These are phyloP conservation scores for Solanum gandarillasii DNA, from an alignment of 257 asterid genomes.

Conservation along the genomic window DNA sequence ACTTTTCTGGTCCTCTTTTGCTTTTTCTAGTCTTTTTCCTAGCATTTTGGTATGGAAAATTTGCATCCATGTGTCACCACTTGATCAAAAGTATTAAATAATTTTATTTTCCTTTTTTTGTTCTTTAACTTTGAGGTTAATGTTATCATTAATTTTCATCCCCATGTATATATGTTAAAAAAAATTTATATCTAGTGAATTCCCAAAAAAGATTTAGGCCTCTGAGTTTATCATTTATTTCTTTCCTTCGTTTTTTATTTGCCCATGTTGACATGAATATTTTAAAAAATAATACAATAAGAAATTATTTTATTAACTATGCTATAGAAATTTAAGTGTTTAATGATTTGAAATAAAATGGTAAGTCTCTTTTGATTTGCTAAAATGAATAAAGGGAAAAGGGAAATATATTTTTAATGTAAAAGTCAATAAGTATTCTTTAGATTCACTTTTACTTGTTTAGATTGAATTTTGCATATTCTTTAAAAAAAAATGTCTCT, in stretches of 20 bases:
- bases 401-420: too few species aligned
- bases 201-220: not conserved
- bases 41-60: not conserved
- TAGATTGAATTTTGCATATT: too few species aligned
- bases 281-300: fast-evolving
- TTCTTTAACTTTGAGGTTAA: not conserved
- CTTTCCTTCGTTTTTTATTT: not conserved
- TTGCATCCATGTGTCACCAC: not conserved
- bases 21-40: not conserved
- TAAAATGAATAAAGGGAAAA: not conserved
- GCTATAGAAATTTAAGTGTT: not conserved
- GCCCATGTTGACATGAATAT: not conserved
- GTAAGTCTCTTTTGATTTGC: not conserved
- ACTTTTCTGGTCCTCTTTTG: not conserved
- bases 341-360: not conserved
- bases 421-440: too few species aligned
- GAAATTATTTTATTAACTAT: too few species aligned
- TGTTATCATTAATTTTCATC: not conserved
- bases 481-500: not conserved
- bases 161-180: not conserved
- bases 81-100: not conserved
- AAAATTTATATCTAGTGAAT: not conserved
- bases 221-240: not conserved
- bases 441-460: not conserved
- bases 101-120: not conserved